Percentiles rank a stretch among this genome's conserved stretches.
Evolutionary conservation across 208 protist genomes (phyloP).

Genomic region (Acanthamoeba lenticulata): DNA sequence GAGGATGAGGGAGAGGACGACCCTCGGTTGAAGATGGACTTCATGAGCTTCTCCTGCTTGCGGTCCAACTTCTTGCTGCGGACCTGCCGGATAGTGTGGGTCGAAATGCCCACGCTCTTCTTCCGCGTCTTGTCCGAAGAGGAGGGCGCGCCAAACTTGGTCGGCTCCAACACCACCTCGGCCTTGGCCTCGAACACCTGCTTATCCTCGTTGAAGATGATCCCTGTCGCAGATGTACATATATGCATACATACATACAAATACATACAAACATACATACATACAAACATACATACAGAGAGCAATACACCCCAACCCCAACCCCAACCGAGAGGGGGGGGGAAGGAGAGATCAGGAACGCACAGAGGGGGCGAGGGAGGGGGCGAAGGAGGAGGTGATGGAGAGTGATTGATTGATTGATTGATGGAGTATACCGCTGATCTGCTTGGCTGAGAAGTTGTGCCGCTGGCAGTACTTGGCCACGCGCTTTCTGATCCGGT

Average conservation of each 20-base stretch:
- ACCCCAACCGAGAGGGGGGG: too few species aligned
- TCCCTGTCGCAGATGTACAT: too few species aligned
- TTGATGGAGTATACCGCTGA: neutral
- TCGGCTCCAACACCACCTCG: neutral
- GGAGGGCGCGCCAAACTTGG: neutral
- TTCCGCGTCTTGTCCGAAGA: neutral
- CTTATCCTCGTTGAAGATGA: neutral
- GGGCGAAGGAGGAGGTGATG: neutral
- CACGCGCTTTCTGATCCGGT: neutral
- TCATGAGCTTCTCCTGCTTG: neutral
- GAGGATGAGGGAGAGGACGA: neutral
- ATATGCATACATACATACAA: too few species aligned
- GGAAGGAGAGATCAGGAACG: too few species aligned
- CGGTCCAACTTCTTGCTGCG: neutral
- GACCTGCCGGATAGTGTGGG: neutral
- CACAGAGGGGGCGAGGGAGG: neutral
- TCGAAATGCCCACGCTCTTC: neutral
- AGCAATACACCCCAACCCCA: too few species aligned
- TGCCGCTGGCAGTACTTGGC: neutral
- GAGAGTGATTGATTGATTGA: neutral
- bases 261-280: too few species aligned
- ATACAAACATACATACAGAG: too few species aligned
- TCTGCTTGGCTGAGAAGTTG: neutral
- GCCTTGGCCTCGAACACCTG: neutral
- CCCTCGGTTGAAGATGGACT: neutral